Base-by-base conservation (phyloP, 495 filamentous ascomycete genomes). In the Lineolata rhizophorae region DNA sequence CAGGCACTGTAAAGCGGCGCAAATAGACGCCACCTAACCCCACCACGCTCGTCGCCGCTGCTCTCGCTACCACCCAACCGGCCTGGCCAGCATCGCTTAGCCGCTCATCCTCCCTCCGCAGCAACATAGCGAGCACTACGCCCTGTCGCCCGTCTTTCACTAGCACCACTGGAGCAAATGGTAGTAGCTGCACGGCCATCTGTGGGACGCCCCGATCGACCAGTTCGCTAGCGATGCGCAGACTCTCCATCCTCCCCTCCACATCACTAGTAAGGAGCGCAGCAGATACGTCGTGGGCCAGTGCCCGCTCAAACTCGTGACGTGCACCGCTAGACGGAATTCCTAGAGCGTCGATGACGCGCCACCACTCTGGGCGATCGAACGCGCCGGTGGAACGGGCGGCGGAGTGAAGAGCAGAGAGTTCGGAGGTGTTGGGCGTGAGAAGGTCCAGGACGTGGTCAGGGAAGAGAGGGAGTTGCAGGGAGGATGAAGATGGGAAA, bases 131-230 rank as follows among this genome's bases (percentile, higher is more conserved):
- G 29, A 91, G 49, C 6, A 97, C 59, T 12, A 79, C 78, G n/a
- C 87, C 85, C 18, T 67, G 52, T 1, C 56, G 52, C 2, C 90
- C 90, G 18, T 94, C 56, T 44, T 93, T 97, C 3, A 80, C 78
- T 22, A 90, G 57, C 21, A 93, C 67, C 12, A 64, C 76, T 1
- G 81, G 80, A 13, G 92, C 72, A 44, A 73, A 91, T 1, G 87
- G 87, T 2, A 92, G 62, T n/a, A 97, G 67, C 39, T 82, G 73
- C 16, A 93, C 62, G 33, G 60, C 66, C 50, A 82, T 73, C 42
- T 87, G 78, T 4, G 87, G 77, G 8, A 87, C 57, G 2, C 87
- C 87, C 18, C 65, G 53, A 42, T 91, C 72, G n/a, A 80, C 74
- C 15, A 91, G 57, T 1, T 50, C 53, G 1, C 45, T 40, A 8